Evolutionary conservation across 441 rosid genomes (phyloP), one percentile per base, ranked within the genome.

Genomic region (Euphorbia celastroides): DNA sequence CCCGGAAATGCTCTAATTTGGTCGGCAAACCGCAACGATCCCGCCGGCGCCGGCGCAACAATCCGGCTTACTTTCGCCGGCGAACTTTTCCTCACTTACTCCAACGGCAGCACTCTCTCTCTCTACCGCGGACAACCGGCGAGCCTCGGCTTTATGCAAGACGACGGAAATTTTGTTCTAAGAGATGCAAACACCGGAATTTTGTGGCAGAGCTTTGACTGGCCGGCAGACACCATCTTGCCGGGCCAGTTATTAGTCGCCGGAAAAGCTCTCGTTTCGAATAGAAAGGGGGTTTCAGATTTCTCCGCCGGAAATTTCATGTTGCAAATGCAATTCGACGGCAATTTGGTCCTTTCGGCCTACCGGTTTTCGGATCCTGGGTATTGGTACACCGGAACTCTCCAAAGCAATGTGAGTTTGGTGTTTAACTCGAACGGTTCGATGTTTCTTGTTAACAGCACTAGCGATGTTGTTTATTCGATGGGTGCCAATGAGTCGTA

Each of bases 31-130:
- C 42, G 68, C 3, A 44, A 69, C 20, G 28, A 7, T 13, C 80
- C 79, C 2, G 81, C 51, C 2, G 73, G 62, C 6, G 56, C 69
- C 55, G 82, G 84, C 38, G 78, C 86, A 30, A 80, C 16, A 22
- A 17, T 82, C 64, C n/a, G n/a, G 5, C 67, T 78, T 34, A 57
- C 74, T 2, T 31, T 1, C 51, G 51, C 0, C 0, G 78, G 78
- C 41, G 57, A 54, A 64, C 78, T 78, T 32, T 46, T 66, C 32
- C 70, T 78, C 6, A 69, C 52, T 6, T 64, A 71, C 61, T 27
- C 14, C 19, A 72, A 74, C 30, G 74, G 74, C 9, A 57, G 36
- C 25, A 14, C 25, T 13, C 52, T 25, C 12, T 14, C 17, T 11
- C 28, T 78, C 50, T 12, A 69, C 60, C 27, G 12, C 32, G 72